Evolutionary conservation across 2,329 filamentous ascomycete species (phyloP), one percentile per base, ranked within the genome.

Genomic region (Paracorniculantispora psalliotae): DNA sequence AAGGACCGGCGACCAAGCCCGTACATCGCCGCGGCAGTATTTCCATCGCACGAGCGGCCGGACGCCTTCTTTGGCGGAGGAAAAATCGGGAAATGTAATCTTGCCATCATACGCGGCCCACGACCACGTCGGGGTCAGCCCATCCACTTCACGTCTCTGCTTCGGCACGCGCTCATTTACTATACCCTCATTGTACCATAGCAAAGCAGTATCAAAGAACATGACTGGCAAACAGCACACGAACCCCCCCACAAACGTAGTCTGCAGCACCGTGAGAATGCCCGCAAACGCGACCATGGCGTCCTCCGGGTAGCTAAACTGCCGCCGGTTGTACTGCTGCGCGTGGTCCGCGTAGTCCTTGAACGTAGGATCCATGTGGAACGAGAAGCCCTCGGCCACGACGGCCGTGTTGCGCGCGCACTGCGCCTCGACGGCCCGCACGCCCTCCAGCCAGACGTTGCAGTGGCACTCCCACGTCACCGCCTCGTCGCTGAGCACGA

Each of bases 381-480:
- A 48, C 23, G 53, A 55, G 54, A 61, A 51, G 30, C 52, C 41
- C 25, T 44, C 23, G 21, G 48, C 49, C 7, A 58, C 46, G 28
- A 52, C 59, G 26, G 54, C 50, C 28, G 55, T 58, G 39, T 58
- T 58, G 39, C 55, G 55, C 17, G 47, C 55, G 39, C 55, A 58
- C 48, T 35, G 47, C 35, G 47, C n/a, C 55, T 58, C 55, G 21
- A 48, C 39, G 37, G 55, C 55, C 28, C 9, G 9, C n/a, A 58
- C 55, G 39, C 54, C 59, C 41, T 61, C 59, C n/a, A 57, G 54
- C 59, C 59, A 61, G n/a, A 61, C 47, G 43, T 30, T 52, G 47
- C 59, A 61, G 55, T 52, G 48, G 26, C 59, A 61, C 50, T 61
- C 59, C 59, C 59, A 61, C 7, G 52, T 37, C 9, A 57, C 43